Base-by-base conservation (phyloP, 192 early-diverging fungal genomes). In the Umbelopsis isabellina region DNA sequence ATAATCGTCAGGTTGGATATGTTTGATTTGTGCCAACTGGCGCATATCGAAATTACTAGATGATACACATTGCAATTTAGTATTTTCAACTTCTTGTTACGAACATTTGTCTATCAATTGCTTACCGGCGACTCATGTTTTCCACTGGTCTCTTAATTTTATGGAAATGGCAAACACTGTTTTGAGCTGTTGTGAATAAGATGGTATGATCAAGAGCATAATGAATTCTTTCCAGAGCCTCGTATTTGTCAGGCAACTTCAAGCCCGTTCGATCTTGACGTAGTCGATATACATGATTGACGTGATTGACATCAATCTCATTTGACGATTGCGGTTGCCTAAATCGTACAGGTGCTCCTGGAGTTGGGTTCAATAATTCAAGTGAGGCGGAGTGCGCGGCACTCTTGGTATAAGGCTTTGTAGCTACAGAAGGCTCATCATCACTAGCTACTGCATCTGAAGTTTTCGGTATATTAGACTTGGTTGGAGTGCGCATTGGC, bases 231-330 rank as follows among this genome's bases (percentile, higher is more conserved):
- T 47, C 67, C 25, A 69, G 25, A 12, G 51, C 46, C 46, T 27
- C 67, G 47, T 69, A 69, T 52, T 69, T 49, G 46, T 69, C 67
- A 49, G 67, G 67, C 15, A 69, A 23, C 18, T 49, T 44, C n/a
- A 49, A 41, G 10, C 67, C 67, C 37, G 44, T 35, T 16, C 55
- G 55, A 35, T 61, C 55, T 13, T 61, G 55, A 35, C 55, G 55
- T 33, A 61, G 18, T 35, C 55, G 55, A 61, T 61, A 61, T 30
- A 61, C 16, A 25, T 27, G 55, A 61, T 61, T 61, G n/a, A 30
- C 33, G 8, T 27, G 18, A 35, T 30, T 25, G 25, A 30, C 27
- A 30, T 61, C 55, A 30, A 16, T 35, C 2, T 61, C 55, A 33
- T 18, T 61, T 18, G 25, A 15, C 13, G 55, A 8, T n/a, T 61